Conservation (phyloP, 108 stramenopile species). For the Pelagomonas calceolata region DNA sequence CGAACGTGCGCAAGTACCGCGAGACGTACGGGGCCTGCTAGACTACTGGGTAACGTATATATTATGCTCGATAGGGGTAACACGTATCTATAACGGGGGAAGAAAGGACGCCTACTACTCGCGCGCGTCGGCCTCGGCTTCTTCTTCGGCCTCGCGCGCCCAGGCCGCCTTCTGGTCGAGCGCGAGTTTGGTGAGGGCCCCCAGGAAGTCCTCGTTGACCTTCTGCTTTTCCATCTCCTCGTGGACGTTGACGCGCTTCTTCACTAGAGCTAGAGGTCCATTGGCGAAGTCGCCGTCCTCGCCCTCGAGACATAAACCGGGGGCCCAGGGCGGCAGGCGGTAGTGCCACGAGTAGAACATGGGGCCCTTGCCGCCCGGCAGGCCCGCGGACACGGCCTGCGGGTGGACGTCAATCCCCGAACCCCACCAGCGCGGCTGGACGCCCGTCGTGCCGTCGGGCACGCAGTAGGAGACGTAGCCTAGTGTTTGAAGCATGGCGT, state of each 20-base stretch:
- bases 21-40: conserved; percentile 5
- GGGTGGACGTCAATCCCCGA: background rate
- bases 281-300: background rate
- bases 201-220: conserved; percentile 24
- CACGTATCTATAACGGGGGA: too few species aligned
- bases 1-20: conserved; percentile 11
- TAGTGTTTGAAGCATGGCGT: background rate
- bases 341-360: background rate
- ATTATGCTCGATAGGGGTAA: too few species aligned
- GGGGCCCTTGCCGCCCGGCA: background rate
- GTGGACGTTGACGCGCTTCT: background rate
- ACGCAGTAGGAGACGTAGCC: background rate
- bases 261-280: background rate
- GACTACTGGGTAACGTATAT: too few species aligned
- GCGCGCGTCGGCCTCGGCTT: background rate
- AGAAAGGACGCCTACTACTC: too few species aligned
- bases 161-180: conserved; percentile 7
- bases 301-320: background rate
- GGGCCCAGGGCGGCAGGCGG: background rate
- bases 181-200: conserved; percentile 9
- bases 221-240: conserved; percentile 21
- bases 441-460: background rate
- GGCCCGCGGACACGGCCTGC: background rate
- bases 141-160: conserved; percentile 19
- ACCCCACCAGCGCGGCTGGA: background rate